Percentiles rank a stretch among this genome's conserved stretches.
Conservation (phyloP, 768 basidiomycete genomes). For the Agaricus sinodeliciosus region DNA sequence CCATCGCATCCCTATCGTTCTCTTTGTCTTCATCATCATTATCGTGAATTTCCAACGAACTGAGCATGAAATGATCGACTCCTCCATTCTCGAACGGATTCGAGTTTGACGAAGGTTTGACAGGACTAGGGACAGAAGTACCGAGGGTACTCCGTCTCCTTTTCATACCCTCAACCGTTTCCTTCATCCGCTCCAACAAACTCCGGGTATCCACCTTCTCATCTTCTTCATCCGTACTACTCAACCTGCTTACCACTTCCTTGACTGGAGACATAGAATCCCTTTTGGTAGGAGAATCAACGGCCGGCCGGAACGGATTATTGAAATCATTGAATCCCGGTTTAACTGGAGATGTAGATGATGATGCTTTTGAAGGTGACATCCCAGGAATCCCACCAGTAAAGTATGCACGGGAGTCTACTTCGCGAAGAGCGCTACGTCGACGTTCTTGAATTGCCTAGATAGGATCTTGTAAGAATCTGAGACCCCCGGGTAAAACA, state of each 20-base stretch:
- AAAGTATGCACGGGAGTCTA: slow-evolving; percentile 40
- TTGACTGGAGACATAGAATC: slow-evolving; percentile 8
- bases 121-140: slow-evolving; percentile 2
- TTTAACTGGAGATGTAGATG: slow-evolving; percentile 11
- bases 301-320: slow-evolving; percentile 11
- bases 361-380: slow-evolving; percentile 23
- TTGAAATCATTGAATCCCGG: slow-evolving; percentile 10
- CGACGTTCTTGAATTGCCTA: slow-evolving; percentile 57
- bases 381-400: slow-evolving; percentile 49
- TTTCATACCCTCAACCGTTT: slow-evolving; percentile 42
- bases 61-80: neutral
- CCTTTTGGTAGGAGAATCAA: slow-evolving; percentile 3
- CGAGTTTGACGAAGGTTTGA: neutral
- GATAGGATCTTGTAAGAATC: slow-evolving; percentile 14
- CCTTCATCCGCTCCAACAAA: slow-evolving; percentile 42
- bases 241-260: slow-evolving; percentile 11
- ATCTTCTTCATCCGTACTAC: slow-evolving; percentile 22
- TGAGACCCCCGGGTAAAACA: neutral
- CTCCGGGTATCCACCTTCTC: slow-evolving; percentile 32
- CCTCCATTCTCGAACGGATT: slow-evolving; percentile 2
- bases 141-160: slow-evolving; percentile 30
- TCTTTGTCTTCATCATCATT: neutral
- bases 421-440: slow-evolving; percentile 46
- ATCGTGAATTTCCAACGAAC: neutral
- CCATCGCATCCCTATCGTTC: slow-evolving; percentile 10